Evolutionary conservation across 2,329 filamentous ascomycete species (phyloP), one percentile per base, ranked within the genome.

Genomic region (Pseudogymnoascus sp.): DNA sequence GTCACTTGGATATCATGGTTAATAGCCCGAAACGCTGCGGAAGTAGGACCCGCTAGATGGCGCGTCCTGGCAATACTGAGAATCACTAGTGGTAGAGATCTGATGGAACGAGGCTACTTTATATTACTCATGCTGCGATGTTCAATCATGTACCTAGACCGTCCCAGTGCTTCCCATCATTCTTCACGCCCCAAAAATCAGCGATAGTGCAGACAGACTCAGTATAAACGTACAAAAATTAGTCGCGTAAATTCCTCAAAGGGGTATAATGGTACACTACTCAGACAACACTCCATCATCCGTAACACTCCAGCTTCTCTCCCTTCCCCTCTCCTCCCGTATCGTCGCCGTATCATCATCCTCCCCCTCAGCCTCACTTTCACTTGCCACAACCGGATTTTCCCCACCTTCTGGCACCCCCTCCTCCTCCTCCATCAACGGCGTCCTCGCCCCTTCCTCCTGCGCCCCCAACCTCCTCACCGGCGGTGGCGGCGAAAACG

Each of bases 401-500:
- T 44, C 62, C 28, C 23, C 35, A 28, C 25, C 47, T 10, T 33
- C n/a, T 16, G 31, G 59, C 5, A 5, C 31, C 23, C 61, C 47
- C 5, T 62, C 62, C n/a, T 68, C 63, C 33, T 69, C 66, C n/a
- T 65, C 65, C 59, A 67, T 67, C 18, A 63, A 60, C 12, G 62
- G 42, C n/a, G 31, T 56, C 62, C 62, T 42, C 12, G 37, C 31
- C 33, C 37, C 59, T 3, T 60, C 23, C 76, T 66, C 63, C 6
- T 64, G 65, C 3, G 25, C 60, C 3, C 62, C 64, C 31, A 59
- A 25, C 61, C 42, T 63, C 28, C 63, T 63, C 16, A 66, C 63
- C 53, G 65, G 59, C 47, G 75, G 84, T 69, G 83, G 82, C 2
- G 85, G 85, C 14, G 82, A 85, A 68, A 87, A 87, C 0, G 84